Evolutionary conservation across 2,329 filamentous ascomycete species (phyloP).

Genomic region (Phaeosphaeria sp.): DNA sequence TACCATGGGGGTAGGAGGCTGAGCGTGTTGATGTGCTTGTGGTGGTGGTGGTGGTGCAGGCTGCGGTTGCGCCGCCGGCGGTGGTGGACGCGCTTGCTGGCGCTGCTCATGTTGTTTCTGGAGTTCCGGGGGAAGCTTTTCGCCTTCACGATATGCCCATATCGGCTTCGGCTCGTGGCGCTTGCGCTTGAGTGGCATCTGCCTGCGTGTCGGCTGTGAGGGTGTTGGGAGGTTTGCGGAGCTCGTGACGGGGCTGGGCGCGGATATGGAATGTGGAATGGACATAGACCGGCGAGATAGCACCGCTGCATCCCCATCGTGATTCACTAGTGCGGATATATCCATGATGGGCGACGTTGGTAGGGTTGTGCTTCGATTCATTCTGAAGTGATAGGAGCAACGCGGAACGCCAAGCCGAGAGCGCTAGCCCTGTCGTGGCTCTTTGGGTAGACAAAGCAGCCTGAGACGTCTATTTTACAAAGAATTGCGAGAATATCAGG

Average conservation of each 20-base stretch:
- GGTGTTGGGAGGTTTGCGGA: constrained; percentile 38
- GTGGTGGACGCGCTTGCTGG: constrained; percentile 30
- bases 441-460: constrained; percentile 2
- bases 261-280: constrained; percentile 31
- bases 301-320: constrained; percentile 36
- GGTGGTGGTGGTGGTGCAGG: neutral
- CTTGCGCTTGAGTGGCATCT: constrained; percentile 43
- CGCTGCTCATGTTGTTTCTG: constrained; percentile 30
- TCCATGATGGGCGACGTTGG: constrained; percentile 43
- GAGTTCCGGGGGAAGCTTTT: constrained; percentile 32
- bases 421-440: constrained; percentile 7
- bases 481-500: neutral
- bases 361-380: constrained; percentile 29
- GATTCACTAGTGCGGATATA: constrained; percentile 45
- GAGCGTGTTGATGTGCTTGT: constrained; percentile 8
- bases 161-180: constrained; percentile 46
- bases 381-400: constrained; percentile 4
- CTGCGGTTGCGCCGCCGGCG: constrained; percentile 17
- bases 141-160: constrained; percentile 43
- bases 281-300: constrained; percentile 42
- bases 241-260: constrained; percentile 36
- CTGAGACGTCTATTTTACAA: neutral
- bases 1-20: constrained; percentile 20
- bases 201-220: constrained; percentile 28
- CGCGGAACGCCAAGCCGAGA: constrained; percentile 14